These are phyloP conservation scores for Arthroderma sp. DNA, from an alignment of 2,329 filamentous ascomycete genomes.

Conservation along the genomic window DNA sequence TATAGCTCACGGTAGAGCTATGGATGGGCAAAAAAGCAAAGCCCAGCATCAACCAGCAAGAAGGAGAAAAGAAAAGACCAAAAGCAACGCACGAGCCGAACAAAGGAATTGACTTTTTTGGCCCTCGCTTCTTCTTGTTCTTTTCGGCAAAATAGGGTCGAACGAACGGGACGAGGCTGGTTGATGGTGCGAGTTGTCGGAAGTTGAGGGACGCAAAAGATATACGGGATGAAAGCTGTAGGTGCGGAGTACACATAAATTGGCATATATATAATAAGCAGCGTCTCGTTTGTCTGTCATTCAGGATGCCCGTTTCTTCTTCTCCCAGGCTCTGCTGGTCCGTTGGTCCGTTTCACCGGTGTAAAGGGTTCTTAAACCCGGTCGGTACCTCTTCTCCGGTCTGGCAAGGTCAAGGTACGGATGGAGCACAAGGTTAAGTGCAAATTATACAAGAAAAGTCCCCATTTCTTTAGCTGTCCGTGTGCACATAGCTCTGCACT, in stretches of 20 bases:
- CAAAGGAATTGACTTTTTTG: not conserved
- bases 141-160: not conserved
- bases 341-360: slow-evolving; percentile 1
- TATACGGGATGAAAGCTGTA: too few relatives aligned
- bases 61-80: not conserved
- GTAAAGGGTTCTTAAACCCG: not conserved
- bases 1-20: not conserved
- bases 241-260: too few relatives aligned
- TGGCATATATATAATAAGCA: too few relatives aligned
- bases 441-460: not conserved
- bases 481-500: not conserved
- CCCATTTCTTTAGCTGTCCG: not conserved
- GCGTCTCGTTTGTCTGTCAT: too few relatives aligned
- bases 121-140: not conserved
- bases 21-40: not conserved
- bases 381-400: not conserved
- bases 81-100: not conserved
- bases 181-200: not conserved
- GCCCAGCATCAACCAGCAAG: not conserved
- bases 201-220: too few relatives aligned
- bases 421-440: not conserved
- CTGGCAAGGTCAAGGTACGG: not conserved
- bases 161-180: not conserved
- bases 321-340: not conserved
- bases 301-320: not conserved